A percentile compares a stretch with the other conserved stretches of the same genome.
Evolutionary conservation across 2,329 filamentous ascomycete species (phyloP).

Genomic region (Beauveria scarabaeidicola): DNA sequence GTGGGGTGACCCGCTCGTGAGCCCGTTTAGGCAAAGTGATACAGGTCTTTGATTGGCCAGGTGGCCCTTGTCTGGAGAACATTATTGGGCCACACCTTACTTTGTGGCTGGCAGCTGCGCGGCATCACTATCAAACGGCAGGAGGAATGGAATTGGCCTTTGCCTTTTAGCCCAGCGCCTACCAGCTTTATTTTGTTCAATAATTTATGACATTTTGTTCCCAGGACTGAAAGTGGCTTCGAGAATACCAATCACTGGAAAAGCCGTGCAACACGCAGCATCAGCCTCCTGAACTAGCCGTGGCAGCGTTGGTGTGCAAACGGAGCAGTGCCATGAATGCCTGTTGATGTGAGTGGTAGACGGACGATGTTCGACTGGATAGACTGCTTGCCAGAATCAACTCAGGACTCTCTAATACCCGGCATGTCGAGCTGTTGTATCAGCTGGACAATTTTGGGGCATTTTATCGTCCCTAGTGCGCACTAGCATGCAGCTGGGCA

Average conservation of each 20-base stretch:
- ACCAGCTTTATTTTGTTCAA: neutral
- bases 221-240: no score
- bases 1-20: neutral
- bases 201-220: no score
- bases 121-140: neutral
- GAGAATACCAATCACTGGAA: no score
- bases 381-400: no score
- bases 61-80: no score
- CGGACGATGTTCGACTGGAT: no score
- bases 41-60: neutral
- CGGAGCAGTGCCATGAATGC: no score
- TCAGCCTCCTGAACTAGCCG: no score
- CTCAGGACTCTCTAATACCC: neutral
- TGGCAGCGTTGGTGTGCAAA: no score
- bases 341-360: no score
- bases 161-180: neutral
- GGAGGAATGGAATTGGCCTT: neutral
- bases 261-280: no score
- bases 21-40: neutral
- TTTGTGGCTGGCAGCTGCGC: neutral
- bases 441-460: neutral
- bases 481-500: neutral
- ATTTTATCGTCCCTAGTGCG: neutral
- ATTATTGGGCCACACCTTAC: neutral
- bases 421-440: neutral